Percentiles rank a stretch among this genome's conserved stretches.
phyloP scores from a whole-genome alignment of 345 rosid genomes.

The Eucalyptus erythrocorys region DNA sequence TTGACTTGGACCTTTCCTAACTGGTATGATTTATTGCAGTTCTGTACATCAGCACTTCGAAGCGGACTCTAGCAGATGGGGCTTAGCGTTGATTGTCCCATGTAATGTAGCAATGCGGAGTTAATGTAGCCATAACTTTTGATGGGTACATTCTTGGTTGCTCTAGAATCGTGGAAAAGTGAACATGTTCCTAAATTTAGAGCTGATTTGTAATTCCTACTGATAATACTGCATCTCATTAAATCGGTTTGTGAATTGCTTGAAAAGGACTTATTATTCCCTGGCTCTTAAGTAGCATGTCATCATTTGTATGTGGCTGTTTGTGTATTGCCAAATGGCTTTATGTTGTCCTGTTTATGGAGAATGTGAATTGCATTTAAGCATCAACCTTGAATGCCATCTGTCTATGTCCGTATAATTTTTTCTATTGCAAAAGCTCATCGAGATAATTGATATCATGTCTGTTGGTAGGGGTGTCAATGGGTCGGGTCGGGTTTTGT shows the following conservation, averaged over 20 bases:
- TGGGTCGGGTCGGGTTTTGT: no score
- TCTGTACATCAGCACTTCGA: constrained; percentile 87
- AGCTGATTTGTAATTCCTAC: not conserved
- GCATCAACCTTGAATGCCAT: not conserved
- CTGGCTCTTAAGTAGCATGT: not conserved
- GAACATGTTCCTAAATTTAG: not conserved
- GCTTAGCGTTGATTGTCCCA: constrained; percentile 12
- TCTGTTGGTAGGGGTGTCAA: not conserved
- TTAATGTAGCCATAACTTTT: not conserved
- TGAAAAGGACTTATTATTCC: not conserved
- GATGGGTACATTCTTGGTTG: not conserved
- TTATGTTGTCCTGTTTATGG: not conserved
- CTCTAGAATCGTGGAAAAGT: not conserved
- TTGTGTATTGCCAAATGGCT: not conserved
- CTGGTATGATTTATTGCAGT: constrained; percentile 35
- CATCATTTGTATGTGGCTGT: not conserved
- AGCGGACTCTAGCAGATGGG: constrained; percentile 74
- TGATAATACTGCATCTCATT: not conserved
- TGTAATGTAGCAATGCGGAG: not conserved
- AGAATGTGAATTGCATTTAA: not conserved
- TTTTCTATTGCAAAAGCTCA: not conserved
- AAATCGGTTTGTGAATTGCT: not conserved
- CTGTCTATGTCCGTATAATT: not conserved
- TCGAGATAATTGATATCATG: not conserved
- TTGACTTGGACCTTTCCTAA: not conserved